Base-by-base conservation (phyloP, 371 early-diverging fungal genomes). In the Lichtheimia hyalospora region DNA sequence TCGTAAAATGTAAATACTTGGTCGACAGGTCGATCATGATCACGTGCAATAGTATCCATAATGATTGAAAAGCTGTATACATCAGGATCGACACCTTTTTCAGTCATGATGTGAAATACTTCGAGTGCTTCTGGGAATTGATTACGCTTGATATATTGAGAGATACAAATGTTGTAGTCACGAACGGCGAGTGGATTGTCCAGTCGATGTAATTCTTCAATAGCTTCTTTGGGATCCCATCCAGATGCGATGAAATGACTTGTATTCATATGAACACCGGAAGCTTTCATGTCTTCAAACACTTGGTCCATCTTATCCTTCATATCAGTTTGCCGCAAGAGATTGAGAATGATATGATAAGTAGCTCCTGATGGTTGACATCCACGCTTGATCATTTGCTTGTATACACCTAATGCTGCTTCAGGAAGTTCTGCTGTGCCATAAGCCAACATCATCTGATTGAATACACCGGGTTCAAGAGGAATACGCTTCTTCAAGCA, bases 21-120 rank as follows among this genome's bases (percentile, higher is more conserved):
- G 25, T 66, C 41, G 1, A 64, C 54, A 5, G 69, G 55, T 24
- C 62, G 60, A 2, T 52, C 52, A 4, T 49, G 6, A 60, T 72
- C 74, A 43, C 79, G 79, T 39, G 62, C 66, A 0, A 75, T 28
- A 3, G 70, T 66, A 41, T 75, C 76, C 50, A 79, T 75, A 5
- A 77, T 20, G 40, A 79, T 77, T 24, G 63, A 52, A 41, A 79
- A 79, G 25, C 70, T 77, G 34, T 40, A 70, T 7, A 49, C 48
- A 52, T 77, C 74, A 16, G 72, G 66, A 5, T 51, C 51, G 2
- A 75, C 58, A 4, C 51, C 53, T 6, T 57, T 56, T 28, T 70
- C 12, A 5, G 66, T 50, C 77, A 74, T 77, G 7, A 14, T 25
- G 14, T 63, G 54, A 46, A 71, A 74, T 4, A 79, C 51, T 2